phyloP scores from a whole-genome alignment of 2,329 filamentous ascomycete genomes.

The Neonectria neomacrospora region DNA sequence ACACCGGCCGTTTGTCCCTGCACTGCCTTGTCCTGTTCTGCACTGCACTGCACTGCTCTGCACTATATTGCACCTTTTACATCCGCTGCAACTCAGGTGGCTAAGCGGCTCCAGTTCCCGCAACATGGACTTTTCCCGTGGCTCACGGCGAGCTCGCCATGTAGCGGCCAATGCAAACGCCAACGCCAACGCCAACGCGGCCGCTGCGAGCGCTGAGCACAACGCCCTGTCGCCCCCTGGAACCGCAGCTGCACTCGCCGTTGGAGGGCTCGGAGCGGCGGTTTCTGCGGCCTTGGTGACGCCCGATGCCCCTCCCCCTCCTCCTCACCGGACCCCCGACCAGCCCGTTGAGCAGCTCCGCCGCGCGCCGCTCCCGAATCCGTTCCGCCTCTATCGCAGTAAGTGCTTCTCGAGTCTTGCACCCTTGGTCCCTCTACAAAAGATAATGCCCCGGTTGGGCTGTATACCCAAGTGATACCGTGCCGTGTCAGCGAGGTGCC shows the following conservation, averaged over 20 bases:
- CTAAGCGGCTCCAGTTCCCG: background rate
- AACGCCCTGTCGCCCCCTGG: conserved; percentile 12
- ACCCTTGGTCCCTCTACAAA: conserved; percentile 1
- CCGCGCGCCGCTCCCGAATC: conserved; percentile 48
- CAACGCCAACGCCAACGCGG: conserved; percentile 21
- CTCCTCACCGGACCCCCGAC: conserved; percentile 43
- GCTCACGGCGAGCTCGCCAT: conserved; percentile 47
- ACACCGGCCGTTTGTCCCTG: background rate
- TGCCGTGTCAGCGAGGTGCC: conserved; percentile 20
- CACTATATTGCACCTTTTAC: background rate
- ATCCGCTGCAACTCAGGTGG: background rate
- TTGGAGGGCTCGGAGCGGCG: conserved; percentile 31
- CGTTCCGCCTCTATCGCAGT: conserved; percentile 53
- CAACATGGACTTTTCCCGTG: conserved; percentile 46
- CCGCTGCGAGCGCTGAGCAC: conserved; percentile 15
- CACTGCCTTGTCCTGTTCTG: background rate
- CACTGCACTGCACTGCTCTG: too few relatives aligned
- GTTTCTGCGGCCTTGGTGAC: conserved; percentile 38
- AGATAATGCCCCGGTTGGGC: background rate
- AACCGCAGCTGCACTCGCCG: conserved; percentile 33
- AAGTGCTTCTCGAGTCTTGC: conserved; percentile 35
- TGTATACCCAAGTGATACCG: conserved; percentile 13
- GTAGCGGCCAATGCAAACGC: conserved; percentile 39
- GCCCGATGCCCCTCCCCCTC: conserved; percentile 38
- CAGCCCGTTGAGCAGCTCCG: conserved; percentile 40